Conservation (phyloP, 2,329 filamentous ascomycete species). For the Sporothrix curviconia region DNA sequence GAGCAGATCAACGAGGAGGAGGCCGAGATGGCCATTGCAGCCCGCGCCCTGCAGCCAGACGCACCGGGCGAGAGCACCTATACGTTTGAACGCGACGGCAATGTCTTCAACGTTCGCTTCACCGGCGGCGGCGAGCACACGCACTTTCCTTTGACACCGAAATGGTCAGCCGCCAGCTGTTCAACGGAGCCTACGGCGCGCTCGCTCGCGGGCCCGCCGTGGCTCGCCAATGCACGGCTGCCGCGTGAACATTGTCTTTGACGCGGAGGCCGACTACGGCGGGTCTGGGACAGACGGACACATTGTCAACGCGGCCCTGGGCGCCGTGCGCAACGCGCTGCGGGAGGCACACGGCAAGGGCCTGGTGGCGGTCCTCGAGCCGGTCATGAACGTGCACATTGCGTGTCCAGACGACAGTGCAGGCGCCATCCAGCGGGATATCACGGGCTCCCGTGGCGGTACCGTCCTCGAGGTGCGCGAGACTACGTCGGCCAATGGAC, state of each 20-base stretch:
- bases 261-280: slow-evolving; percentile 59
- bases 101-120: slow-evolving; percentile 54
- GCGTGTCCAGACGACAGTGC: slow-evolving; percentile 76
- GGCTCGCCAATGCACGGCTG: slow-evolving; percentile 74
- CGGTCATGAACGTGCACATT: slow-evolving; percentile 86
- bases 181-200: slow-evolving; percentile 76
- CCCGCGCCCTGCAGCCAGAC: not conserved
- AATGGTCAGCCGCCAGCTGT: slow-evolving; percentile 52
- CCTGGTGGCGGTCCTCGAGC: slow-evolving; percentile 72
- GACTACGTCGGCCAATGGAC: slow-evolving; percentile 35
- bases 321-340: slow-evolving; percentile 63
- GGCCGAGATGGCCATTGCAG: no score
- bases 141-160: slow-evolving; percentile 41
- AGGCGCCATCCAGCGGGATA: slow-evolving; percentile 74
- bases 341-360: slow-evolving; percentile 52
- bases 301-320: slow-evolving; percentile 55
- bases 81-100: slow-evolving; percentile 54
- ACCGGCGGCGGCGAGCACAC: slow-evolving; percentile 31
- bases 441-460: slow-evolving; percentile 67
- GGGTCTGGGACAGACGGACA: slow-evolving; percentile 59
- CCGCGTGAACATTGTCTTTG: slow-evolving; percentile 61
- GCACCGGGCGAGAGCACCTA: not conserved
- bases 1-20: slow-evolving; percentile 43
- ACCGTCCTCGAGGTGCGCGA: slow-evolving; percentile 65
- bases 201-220: slow-evolving; percentile 78